Base-by-base conservation (phyloP, 768 basidiomycete species). In the Glaciozyma antarctica region DNA sequence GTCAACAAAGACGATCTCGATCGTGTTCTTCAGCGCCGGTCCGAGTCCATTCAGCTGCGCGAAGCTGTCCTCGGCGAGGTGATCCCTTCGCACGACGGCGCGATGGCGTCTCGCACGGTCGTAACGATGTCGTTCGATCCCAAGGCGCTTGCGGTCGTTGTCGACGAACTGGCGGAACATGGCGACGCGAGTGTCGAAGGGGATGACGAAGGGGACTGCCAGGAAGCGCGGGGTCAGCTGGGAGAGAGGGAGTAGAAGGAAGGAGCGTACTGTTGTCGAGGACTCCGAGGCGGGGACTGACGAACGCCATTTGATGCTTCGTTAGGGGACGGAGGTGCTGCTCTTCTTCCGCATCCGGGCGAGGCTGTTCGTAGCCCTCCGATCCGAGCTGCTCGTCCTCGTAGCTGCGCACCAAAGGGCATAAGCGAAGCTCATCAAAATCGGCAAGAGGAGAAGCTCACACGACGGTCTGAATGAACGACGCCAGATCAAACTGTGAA, bases 1-100 rank as follows among this genome's bases (percentile, higher is more conserved):
- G 76, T 98, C 92, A 32, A 94, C 81, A 75, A 99, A 98, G n/a
- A 82, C 82, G 71, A 99, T 98, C 73, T 86, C 82, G 30, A 98
- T 82, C 15, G 85, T 83, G n/a, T 81, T 81, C 78, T 91, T 93
- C 72, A 98, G 75, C 74, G 88, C 84, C 6, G 82, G 81, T 5
- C 89, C 89, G 3, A 81, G 80, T 0, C 74, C 74, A 54, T 78
- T 77, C 32, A 98, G 82, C 66, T 83, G 81, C 72, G 90, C 87
- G 76, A 92, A 98, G 44, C 92, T 91, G 74, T 99, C 94, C 77
- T 95, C 82, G 3, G 92, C 85, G 22, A 99, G 84, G 69, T 79
- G 83, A 1, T 81, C 84, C 61, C 93, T 79, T n/a, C 90, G 79
- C 22, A 93, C 77, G 6, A 75, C 76, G 0, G 77, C 78, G 13